phyloP scores from a whole-genome alignment of 345 rosid genomes.

The Eucalyptus cloeziana region DNA sequence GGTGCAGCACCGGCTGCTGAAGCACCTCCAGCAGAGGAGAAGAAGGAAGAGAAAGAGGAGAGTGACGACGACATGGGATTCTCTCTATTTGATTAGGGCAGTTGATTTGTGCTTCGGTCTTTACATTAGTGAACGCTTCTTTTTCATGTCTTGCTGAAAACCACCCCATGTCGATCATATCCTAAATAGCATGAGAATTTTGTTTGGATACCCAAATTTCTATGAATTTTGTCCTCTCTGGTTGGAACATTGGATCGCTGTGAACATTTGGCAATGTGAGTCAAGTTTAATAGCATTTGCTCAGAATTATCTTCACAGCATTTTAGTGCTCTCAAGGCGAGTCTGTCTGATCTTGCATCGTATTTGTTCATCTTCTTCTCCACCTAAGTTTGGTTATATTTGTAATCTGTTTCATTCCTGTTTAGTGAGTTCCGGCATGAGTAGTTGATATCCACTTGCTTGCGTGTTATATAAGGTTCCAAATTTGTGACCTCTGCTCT shows the following conservation, averaged over 20 bases:
- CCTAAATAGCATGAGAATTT: not conserved
- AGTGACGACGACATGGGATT: conserved; percentile 65
- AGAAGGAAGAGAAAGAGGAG: conserved; percentile 56
- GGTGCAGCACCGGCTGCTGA: conserved; percentile 34
- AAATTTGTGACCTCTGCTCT: not conserved
- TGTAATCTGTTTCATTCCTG: not conserved
- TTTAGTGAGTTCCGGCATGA: not conserved
- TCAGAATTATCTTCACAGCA: not conserved
- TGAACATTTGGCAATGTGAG: not conserved
- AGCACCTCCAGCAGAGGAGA: conserved; percentile 40
- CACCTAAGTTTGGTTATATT: not conserved
- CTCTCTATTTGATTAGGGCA: conserved; percentile 44
- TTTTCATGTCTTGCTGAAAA: not conserved
- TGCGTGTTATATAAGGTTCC: not conserved
- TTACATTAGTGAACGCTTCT: not conserved
- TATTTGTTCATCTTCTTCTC: not conserved
- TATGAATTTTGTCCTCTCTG: not conserved
- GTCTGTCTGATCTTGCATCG: not conserved
- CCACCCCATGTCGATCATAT: not conserved
- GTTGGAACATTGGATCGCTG: not conserved
- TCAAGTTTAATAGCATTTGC: not conserved
- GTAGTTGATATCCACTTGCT: not conserved
- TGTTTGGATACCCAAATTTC: not conserved
- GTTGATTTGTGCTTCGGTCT: not conserved
- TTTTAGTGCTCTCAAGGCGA: not conserved